Evolutionary conservation across 306 rosid species (phyloP).

Genomic region (Calophaca sinica): DNA sequence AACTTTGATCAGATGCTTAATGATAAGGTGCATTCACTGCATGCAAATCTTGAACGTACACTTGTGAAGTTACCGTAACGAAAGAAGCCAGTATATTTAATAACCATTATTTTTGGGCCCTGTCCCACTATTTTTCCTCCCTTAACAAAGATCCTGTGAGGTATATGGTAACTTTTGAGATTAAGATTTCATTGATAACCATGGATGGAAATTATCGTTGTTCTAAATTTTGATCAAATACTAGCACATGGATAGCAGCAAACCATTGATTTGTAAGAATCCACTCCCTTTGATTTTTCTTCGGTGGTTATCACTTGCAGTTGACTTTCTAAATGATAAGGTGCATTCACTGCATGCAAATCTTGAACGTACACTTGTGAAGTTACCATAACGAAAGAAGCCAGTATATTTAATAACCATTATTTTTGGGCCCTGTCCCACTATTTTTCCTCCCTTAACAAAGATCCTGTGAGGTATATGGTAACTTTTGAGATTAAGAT

Average conservation of each 20-base stretch:
- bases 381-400: conserved; percentile 8
- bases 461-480: conserved; percentile 17
- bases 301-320: conserved; percentile 16
- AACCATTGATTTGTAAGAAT: conserved; percentile 20
- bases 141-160: conserved; percentile 27
- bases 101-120: conserved; percentile 7
- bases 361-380: conserved; percentile 28
- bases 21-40: conserved; percentile 73
- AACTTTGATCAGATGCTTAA: conserved; percentile 94
- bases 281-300: neutral
- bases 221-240: conserved; percentile 23
- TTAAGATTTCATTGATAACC: neutral
- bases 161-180: neutral
- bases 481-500: neutral
- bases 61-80: conserved; percentile 22
- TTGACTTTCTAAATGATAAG: conserved; percentile 65
- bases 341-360: conserved; percentile 50
- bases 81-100: conserved; percentile 28
- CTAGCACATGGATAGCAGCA: neutral
- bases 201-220: conserved; percentile 23
- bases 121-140: neutral
- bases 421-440: neutral
- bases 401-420: conserved; percentile 34
- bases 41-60: conserved; percentile 21
- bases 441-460: neutral